Evolutionary conservation across 1,284 basidiomycete genomes (phyloP), one percentile per base, ranked within the genome.

Genomic region (Malassezia caprae): DNA sequence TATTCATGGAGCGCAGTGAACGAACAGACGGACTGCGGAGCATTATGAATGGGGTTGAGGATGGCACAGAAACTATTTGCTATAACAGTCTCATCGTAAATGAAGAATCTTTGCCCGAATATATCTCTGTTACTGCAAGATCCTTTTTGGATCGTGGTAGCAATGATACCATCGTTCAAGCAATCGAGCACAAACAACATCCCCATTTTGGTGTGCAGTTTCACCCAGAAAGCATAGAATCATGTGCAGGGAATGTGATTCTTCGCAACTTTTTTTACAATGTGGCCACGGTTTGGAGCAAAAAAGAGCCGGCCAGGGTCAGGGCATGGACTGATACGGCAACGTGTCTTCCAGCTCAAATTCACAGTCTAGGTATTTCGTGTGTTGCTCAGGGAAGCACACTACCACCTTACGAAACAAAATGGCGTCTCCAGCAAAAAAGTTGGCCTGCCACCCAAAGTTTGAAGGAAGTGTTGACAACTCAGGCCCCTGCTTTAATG

Each of bases 191-290:
- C 49, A 61, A 50, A 30, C 51, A 57, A 1, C 40, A 61, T 3
- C 72, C 90, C 0, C 87, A 91, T 63, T 91, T 86, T 83, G 89
- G 88, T 3, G 90, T 96, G 2, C 91, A 96, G 72, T 96, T 94
- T 68, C 93, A 96, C 73, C 93, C 91, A 1, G 91, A 74, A 48
- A 70, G 67, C 23, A 67, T 74, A 43, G 67, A 69, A 24, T 67
- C 64, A 11, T 32, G 30, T 5, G 52, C 43, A 15, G 72, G 72
- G 1, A 48, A 54, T 19, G 45, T 21, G 8, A 61, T 74, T 27
- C 57, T 74, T 57, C 27, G 32, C 27, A 71, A 73, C 46, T 74
- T 73, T 30, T 53, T 73, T 24, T 42, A 47, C 17, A 52, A 63
- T 4, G 63, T 62, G 4, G 51, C 52, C 1, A 41, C 26, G 3